Percentiles rank a stretch among this genome's conserved stretches.
Conservation (phyloP, 306 rosid species). For the Herpetospermum pedunculosum region DNA sequence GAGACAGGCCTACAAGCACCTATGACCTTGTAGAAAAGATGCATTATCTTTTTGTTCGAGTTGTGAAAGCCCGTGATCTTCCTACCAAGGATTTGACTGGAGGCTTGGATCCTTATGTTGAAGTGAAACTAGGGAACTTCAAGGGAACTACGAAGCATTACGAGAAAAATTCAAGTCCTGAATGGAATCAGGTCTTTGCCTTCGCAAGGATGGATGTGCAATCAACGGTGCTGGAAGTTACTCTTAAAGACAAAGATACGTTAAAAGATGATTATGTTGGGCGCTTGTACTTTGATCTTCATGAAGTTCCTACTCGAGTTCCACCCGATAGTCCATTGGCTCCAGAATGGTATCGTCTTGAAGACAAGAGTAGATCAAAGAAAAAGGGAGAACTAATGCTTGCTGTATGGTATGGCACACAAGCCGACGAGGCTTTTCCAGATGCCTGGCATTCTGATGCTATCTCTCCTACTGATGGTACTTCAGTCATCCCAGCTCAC, state of each 20-base stretch:
- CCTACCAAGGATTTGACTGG: conserved; percentile 76
- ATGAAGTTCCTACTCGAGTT: conserved; percentile 55
- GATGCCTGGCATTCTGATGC: conserved; percentile 99
- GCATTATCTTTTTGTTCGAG: conserved; percentile 64
- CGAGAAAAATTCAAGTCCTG: conserved; percentile 65
- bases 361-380: conserved; percentile 43
- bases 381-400: conserved; percentile 82
- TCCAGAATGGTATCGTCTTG: conserved; percentile 82
- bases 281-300: conserved; percentile 39
- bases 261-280: conserved; percentile 72
- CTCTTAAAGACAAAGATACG: conserved; percentile 59
- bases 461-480: conserved; percentile 34
- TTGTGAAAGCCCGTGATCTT: conserved; percentile 89
- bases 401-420: conserved; percentile 95
- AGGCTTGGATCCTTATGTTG: conserved; percentile 84
- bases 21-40: conserved; percentile 86
- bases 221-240: conserved; percentile 41
- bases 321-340: conserved; percentile 98
- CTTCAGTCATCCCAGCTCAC: conserved; percentile 23
- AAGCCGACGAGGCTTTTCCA: conserved; percentile 92
- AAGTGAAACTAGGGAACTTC: conserved; percentile 75
- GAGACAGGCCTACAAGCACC: conserved; percentile 37
- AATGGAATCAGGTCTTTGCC: conserved; percentile 90
- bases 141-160: conserved; percentile 52
- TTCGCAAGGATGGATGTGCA: conserved; percentile 52